Base-by-base conservation (phyloP, 2,329 filamentous ascomycete species). In the Periconia macrospinosa region DNA sequence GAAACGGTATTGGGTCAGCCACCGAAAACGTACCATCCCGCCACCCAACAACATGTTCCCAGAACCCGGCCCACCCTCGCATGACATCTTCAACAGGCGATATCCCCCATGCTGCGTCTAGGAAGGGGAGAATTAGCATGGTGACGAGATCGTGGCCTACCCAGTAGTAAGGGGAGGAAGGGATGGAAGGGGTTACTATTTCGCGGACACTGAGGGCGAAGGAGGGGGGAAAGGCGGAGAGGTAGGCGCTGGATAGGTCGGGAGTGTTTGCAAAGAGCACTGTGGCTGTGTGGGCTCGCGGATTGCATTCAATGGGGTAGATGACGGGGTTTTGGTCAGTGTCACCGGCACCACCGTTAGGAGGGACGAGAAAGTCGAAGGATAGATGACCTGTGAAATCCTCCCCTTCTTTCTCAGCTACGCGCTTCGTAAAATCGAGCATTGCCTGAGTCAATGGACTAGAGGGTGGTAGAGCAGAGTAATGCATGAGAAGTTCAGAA, bases 241-340 rank as follows among this genome's bases (percentile, higher is more conserved):
- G 54, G 53, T 72, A 72, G 15, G 63, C 65, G 15, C 67, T 62
- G 17, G 63, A 65, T 55, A 69, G 59, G 27, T 66, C 57, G 5
- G 63, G 58, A n/a, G 53, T 67, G 19, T 66, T 57, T 23, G 63
- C 73, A 66, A 90, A 88, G 1, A 90, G 72, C 1, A 84, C 78
- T 0, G 87, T 82, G 0, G 87, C 87, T 0, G 87, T 90, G 61
- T 90, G 87, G 0, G 83, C 84, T 14, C 87, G 77, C 0, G 87
- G 87, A 52, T 90, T 90, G 64, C 87, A 90, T 65, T 90, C 87
- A 52, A 90, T 90, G 0, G 86, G 85, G 58, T 84, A 87, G 1
- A 90, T 67, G 27, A 61, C 65, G 13, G 75, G 62, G 59, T 71
- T 60, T 14, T 63, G 50, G 15, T 37, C 33, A 37, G 11, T 37